phyloP scores from a whole-genome alignment of 495 filamentous ascomycete genomes.

The Aspergillus haitiensis region DNA sequence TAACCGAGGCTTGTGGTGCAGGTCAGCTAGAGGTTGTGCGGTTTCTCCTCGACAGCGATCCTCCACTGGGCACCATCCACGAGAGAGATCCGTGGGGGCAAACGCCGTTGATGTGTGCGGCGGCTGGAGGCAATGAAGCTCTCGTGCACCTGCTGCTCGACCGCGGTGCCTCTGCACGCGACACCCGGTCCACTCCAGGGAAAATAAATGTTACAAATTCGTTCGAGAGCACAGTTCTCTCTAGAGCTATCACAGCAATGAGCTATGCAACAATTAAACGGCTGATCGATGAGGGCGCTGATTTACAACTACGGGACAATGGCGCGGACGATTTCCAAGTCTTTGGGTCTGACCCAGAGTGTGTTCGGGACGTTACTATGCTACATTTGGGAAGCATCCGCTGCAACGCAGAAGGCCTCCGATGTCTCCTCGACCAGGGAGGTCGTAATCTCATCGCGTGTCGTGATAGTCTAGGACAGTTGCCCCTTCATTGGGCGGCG shows the following conservation, averaged over 20 bases:
- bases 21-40: background rate
- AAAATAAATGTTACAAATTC: background rate
- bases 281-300: conserved; percentile 20
- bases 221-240: conserved; percentile 13
- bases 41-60: conserved; percentile 2
- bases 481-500: conserved; percentile 24
- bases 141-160: conserved; percentile 22
- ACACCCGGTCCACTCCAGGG: background rate
- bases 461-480: conserved; percentile 18
- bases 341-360: background rate
- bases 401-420: conserved; percentile 20
- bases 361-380: conserved; percentile 15
- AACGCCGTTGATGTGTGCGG: conserved; percentile 1
- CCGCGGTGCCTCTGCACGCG: conserved; percentile 17
- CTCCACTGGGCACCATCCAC: background rate
- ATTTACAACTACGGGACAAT: conserved; percentile 13
- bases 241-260: conserved; percentile 8
- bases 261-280: conserved; percentile 14
- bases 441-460: conserved; percentile 10
- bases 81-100: background rate
- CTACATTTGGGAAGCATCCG: conserved; percentile 18
- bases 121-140: conserved; percentile 2
- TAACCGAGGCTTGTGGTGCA: conserved; percentile 1
- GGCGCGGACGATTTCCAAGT: background rate
- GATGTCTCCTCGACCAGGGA: conserved; percentile 18